Evolutionary conservation across 2,329 filamentous ascomycete genomes (phyloP).

Genomic region (Coniochaeta pulveracea): DNA sequence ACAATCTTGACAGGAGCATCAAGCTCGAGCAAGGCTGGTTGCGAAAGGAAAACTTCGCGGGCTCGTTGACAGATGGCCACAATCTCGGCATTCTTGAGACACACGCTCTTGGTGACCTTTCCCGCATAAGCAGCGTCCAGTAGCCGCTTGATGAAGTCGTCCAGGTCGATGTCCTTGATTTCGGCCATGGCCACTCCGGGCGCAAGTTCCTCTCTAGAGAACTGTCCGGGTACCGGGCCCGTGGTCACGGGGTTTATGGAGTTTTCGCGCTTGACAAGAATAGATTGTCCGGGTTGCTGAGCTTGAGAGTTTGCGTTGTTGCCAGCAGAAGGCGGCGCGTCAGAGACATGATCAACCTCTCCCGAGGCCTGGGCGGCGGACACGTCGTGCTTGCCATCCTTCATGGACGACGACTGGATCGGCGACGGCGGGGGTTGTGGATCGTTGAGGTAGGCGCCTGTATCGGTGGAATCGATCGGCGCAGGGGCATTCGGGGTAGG

Average conservation of each 20-base stretch:
- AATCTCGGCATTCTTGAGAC: conserved; percentile 95
- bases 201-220: not conserved
- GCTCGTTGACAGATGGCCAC: conserved; percentile 84
- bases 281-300: conserved; percentile 74
- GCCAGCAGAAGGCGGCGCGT: conserved; percentile 65
- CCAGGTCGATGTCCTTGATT: conserved; percentile 84
- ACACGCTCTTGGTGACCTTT: conserved; percentile 96
- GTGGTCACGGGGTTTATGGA: conserved; percentile 50
- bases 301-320: conserved; percentile 44
- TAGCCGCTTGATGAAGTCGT: conserved; percentile 93
- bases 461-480: conserved; percentile 26
- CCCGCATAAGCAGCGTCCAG: conserved; percentile 91
- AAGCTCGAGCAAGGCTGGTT: conserved; percentile 84
- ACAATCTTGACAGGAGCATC: conserved; percentile 96
- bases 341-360: conserved; percentile 90
- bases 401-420: conserved; percentile 64
- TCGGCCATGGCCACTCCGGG: conserved; percentile 67
- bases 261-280: conserved; percentile 72
- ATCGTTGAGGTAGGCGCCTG: conserved; percentile 35
- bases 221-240: conserved; percentile 20
- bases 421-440: conserved; percentile 70
- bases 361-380: conserved; percentile 72
- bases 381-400: conserved; percentile 65
- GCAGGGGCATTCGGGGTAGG: conserved; percentile 27
- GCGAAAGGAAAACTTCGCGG: conserved; percentile 79